phyloP scores from a whole-genome alignment of 306 rosid genomes.

The Phaseolus lunatus region DNA sequence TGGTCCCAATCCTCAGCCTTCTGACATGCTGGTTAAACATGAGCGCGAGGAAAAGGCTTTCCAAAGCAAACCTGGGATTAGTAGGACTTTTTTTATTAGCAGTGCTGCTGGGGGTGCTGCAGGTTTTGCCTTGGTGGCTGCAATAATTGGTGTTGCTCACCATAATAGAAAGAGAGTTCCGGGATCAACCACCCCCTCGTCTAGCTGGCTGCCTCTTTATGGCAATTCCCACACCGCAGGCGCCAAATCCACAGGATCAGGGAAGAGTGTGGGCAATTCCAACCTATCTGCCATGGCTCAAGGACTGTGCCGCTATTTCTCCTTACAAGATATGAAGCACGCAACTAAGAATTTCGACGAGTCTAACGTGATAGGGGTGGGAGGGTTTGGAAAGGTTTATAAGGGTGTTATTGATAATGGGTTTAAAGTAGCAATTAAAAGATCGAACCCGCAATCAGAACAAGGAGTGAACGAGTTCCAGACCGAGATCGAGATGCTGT shows the following conservation, averaged over 20 bases:
- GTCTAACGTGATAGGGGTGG: conserved; percentile 64
- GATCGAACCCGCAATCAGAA: conserved; percentile 59
- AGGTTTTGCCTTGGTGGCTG: conserved; percentile 56
- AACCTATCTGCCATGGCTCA: conserved; percentile 54
- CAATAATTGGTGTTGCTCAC: conserved; percentile 37
- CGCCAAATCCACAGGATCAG: conserved; percentile 46
- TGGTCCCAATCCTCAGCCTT: conserved; percentile 63
- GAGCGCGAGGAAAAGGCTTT: conserved; percentile 32
- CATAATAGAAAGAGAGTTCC: conserved; percentile 41
- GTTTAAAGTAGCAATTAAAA: conserved; percentile 57
- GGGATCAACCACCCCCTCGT: conserved; percentile 32
- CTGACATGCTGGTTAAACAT: conserved; percentile 42
- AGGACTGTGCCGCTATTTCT: conserved; percentile 59
- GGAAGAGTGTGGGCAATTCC: conserved; percentile 51
- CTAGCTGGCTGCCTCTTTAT: conserved; percentile 59
- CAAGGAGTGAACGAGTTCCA: conserved; percentile 65
- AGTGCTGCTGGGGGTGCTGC: conserved; percentile 61
- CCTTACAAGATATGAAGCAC: conserved; percentile 55
- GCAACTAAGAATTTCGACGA: conserved; percentile 60
- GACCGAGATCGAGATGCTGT: conserved; percentile 66
- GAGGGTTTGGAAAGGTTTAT: conserved; percentile 69
- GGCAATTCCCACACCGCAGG: conserved; percentile 41
- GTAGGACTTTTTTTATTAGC: conserved; percentile 35
- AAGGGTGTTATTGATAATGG: conserved; percentile 60
- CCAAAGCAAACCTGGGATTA: neutral